These are phyloP conservation scores for Platismatia glauca DNA, from an alignment of 495 filamentous ascomycete genomes.

Conservation along the genomic window DNA sequence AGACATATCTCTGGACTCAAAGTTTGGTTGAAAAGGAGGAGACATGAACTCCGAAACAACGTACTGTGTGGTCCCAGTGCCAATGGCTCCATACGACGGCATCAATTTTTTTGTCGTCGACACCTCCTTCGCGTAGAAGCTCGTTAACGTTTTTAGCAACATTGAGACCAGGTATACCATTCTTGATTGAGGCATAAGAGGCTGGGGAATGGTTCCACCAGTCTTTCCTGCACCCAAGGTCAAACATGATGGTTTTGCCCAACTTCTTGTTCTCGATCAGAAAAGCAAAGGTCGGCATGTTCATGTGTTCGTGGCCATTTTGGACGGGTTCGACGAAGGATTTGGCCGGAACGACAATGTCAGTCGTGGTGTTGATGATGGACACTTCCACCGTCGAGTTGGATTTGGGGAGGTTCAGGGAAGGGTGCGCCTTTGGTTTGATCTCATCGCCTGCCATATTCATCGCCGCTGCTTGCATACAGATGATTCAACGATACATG, in stretches of 20 bases:
- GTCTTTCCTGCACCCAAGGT: conserved; percentile 28
- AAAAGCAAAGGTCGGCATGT: conserved; percentile 32
- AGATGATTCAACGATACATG: neutral
- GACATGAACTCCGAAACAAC: no score
- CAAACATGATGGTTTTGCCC: conserved; percentile 28
- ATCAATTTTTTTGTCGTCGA: conserved; percentile 22
- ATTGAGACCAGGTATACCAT: conserved; percentile 20
- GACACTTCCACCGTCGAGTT: conserved; percentile 29
- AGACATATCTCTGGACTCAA: no score
- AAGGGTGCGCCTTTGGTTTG: conserved; percentile 15
- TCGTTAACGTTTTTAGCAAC: conserved; percentile 28
- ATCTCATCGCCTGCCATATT: conserved; percentile 21
- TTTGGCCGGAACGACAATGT: conserved; percentile 26
- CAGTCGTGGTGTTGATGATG: conserved; percentile 31
- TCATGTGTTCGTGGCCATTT: conserved; percentile 30
- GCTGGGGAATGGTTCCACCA: conserved; percentile 27
- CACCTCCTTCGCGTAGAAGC: conserved; percentile 26
- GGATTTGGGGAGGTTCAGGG: conserved; percentile 19
- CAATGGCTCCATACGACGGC: conserved; percentile 38
- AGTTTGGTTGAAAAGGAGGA: no score
- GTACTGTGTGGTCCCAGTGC: conserved; percentile 45
- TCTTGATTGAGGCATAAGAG: conserved; percentile 11
- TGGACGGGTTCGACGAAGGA: conserved; percentile 32
- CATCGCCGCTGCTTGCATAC: neutral
- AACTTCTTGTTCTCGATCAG: conserved; percentile 28